Conservation (phyloP, 2,329 filamentous ascomycete species). For the Pyrenochaeta sp. region DNA sequence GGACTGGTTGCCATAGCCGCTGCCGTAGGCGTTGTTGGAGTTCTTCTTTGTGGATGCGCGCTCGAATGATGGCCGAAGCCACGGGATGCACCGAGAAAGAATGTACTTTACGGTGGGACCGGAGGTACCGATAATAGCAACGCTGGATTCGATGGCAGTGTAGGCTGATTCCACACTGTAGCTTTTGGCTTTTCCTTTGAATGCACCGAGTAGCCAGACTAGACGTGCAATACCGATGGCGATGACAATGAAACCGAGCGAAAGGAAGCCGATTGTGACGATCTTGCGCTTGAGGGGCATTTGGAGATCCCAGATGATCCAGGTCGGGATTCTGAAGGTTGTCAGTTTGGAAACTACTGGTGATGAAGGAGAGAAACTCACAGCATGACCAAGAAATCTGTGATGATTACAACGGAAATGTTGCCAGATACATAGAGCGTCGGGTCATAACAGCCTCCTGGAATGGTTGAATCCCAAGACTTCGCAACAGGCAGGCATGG, state of each 20-base stretch:
- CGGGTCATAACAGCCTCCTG: constrained; percentile 21
- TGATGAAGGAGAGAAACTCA: not conserved
- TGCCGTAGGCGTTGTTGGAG: constrained; percentile 13
- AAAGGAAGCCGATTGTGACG: constrained; percentile 26
- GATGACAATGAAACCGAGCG: constrained; percentile 24
- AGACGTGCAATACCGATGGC: constrained; percentile 24
- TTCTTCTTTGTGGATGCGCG: constrained; percentile 10
- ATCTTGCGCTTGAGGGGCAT: constrained; percentile 25
- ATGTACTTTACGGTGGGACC: constrained; percentile 25
- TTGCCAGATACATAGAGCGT: constrained; percentile 16
- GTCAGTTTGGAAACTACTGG: not conserved
- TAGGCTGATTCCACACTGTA: constrained; percentile 24
- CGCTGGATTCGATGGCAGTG: constrained; percentile 20
- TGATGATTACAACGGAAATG: constrained; percentile 23
- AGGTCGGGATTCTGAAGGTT: constrained; percentile 25
- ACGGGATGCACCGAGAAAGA: constrained; percentile 19
- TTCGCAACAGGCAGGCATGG: constrained; percentile 23
- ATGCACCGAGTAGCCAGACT: constrained; percentile 24
- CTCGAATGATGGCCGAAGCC: constrained; percentile 16
- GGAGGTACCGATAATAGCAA: constrained; percentile 23
- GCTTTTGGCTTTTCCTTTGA: constrained; percentile 18
- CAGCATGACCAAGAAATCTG: constrained; percentile 22
- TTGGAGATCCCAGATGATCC: constrained; percentile 33
- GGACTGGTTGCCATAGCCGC: constrained; percentile 11
- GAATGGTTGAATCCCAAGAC: constrained; percentile 20